Evolutionary conservation across 495 filamentous ascomycete genomes (phyloP), one percentile per base, ranked within the genome.

Genomic region (Daldinia caldariorum): DNA sequence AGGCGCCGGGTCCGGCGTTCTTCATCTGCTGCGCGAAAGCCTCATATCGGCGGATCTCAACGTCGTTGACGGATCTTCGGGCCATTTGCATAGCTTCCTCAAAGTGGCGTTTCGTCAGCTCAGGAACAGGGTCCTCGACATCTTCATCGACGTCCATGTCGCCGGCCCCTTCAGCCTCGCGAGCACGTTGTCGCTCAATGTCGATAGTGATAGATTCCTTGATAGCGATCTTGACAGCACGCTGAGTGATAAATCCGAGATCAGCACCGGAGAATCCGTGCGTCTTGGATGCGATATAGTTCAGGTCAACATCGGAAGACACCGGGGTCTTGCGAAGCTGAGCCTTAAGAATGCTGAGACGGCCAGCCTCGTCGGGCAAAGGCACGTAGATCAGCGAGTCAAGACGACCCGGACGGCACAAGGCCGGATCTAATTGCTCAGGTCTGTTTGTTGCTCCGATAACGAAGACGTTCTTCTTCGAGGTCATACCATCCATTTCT

Each of bases 381-480:
- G 95, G 95, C 63, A 99, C 95, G 78, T 99, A 99, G 80, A 99
- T 94, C 63, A 98, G 88, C 51, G 95, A 97, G 79, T 99, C 95
- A 22, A 99, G 90, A 94, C 95, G 95, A 68, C 95, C 95, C 45
- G 95, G 95, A 85, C 95, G 94, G 85, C 95, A 97, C 73, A 99
- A 88, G 65, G 95, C 95, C 77, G 94, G 94, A 82, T 99, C 95
- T 51, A 99, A 89, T 83, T 98, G 95, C 85, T 99, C 95, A 43
- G 95, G 95, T 83, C 95, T 89, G 85, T 99, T 99, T 77, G 95
- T 99, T 35, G 95, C 95, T 81, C 95, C 95, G 74, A 99, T 99
- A 72, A 99, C 95, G 84, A 99, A 99, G 73, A 99, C 95, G 82
- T 99, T 99, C 91, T 99, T 99, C 92, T 99, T 99, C 7, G 94